phyloP scores from a whole-genome alignment of 306 rosid genomes.

The Betula pendula region DNA sequence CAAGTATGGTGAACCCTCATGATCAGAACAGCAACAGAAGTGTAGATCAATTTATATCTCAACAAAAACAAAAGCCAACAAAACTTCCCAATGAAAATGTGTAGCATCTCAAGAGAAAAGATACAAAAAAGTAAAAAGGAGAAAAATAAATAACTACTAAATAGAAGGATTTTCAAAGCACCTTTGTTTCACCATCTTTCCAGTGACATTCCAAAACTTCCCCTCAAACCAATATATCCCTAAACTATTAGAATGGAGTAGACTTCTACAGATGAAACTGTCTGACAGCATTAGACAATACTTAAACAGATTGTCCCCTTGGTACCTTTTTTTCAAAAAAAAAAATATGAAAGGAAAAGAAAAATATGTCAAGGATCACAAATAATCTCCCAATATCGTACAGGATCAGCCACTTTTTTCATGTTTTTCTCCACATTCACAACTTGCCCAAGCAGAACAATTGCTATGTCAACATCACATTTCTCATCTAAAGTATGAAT shows the following conservation, averaged over 20 bases:
- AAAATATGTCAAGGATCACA: background rate
- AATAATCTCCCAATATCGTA: background rate
- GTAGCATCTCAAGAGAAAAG: background rate
- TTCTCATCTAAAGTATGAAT: background rate
- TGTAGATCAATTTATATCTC: background rate
- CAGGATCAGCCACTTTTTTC: background rate
- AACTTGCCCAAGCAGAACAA: background rate
- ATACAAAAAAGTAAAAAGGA: background rate
- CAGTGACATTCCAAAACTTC: background rate
- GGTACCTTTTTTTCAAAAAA: background rate
- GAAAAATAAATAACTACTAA: background rate
- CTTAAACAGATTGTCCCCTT: background rate
- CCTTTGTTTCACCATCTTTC: background rate
- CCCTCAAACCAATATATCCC: background rate
- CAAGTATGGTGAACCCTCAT: no score
- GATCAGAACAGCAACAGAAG: no score
- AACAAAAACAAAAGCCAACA: background rate
- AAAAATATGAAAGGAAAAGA: background rate
- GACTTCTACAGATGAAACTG: background rate
- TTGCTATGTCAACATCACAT: background rate
- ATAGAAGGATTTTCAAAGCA: background rate
- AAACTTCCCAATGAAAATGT: background rate
- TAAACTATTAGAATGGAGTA: background rate
- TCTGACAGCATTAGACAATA: background rate
- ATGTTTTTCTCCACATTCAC: background rate